Conservation (phyloP, 345 rosid genomes). For the Clarkia xantiana region DNA sequence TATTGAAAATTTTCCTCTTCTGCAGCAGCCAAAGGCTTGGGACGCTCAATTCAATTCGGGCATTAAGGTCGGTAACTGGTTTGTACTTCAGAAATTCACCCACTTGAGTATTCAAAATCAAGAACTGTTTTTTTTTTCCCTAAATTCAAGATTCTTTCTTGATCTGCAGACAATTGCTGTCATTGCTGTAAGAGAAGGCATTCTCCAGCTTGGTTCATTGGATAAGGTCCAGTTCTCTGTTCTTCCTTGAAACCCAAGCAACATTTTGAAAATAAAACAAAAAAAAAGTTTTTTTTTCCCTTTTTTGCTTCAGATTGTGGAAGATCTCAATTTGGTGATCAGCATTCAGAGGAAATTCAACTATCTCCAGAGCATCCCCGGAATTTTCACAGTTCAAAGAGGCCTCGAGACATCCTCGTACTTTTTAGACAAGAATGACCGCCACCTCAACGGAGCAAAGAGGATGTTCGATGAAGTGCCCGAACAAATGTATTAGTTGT, state of each 20-base stretch:
- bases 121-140: no score
- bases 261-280: background rate
- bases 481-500: no score
- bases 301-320: conserved; percentile 24
- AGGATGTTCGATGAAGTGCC: conserved; percentile 23
- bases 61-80: conserved; percentile 34
- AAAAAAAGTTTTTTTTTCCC: no score
- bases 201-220: conserved; percentile 58
- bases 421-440: background rate
- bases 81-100: background rate
- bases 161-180: conserved; percentile 48
- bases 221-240: conserved; percentile 27
- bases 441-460: conserved; percentile 21
- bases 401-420: no score
- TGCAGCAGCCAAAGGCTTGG: conserved; percentile 66
- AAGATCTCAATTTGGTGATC: conserved; percentile 55
- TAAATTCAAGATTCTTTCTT: no score
- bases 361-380: conserved; percentile 60
- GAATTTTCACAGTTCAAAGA: conserved; percentile 42
- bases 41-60: conserved; percentile 54
- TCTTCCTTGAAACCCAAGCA: background rate
- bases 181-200: conserved; percentile 62
- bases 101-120: no score
- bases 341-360: conserved; percentile 51
- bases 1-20: background rate